phyloP scores from a whole-genome alignment of 306 rosid species.

The Gastrolobium villosum region DNA sequence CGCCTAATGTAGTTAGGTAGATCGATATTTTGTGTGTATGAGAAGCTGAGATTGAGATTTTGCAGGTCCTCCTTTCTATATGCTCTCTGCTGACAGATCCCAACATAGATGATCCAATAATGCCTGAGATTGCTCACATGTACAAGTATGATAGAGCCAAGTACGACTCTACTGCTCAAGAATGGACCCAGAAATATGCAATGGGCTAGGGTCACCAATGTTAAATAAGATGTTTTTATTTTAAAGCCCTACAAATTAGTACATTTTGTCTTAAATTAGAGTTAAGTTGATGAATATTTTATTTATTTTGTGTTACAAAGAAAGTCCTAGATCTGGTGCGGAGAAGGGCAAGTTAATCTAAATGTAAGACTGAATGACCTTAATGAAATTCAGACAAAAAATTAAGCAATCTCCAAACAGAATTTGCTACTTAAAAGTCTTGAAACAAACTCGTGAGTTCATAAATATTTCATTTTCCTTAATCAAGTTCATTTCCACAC shows the following conservation, averaged over 20 bases:
- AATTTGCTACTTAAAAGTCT: too few species aligned
- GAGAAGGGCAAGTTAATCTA: too few species aligned
- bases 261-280: background rate
- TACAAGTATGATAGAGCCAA: background rate
- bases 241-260: background rate
- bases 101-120: background rate
- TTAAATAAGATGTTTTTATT: background rate
- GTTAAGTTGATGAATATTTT: background rate
- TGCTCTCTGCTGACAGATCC: background rate
- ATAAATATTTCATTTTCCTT: too few species aligned
- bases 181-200: constrained; percentile 16
- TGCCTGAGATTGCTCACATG: constrained; percentile 5
- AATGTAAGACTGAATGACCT: too few species aligned
- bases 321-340: too few species aligned
- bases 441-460: too few species aligned
- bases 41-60: background rate
- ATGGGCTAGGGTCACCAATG: too few species aligned
- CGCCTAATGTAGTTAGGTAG: background rate
- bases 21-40: background rate
- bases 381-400: background rate
- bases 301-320: background rate
- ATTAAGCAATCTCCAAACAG: background rate
- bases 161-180: background rate
- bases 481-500: too few species aligned
- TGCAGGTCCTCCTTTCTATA: background rate